Base-by-base conservation (phyloP, 2,329 filamentous ascomycete genomes). In the Aureobasidium namibiae region DNA sequence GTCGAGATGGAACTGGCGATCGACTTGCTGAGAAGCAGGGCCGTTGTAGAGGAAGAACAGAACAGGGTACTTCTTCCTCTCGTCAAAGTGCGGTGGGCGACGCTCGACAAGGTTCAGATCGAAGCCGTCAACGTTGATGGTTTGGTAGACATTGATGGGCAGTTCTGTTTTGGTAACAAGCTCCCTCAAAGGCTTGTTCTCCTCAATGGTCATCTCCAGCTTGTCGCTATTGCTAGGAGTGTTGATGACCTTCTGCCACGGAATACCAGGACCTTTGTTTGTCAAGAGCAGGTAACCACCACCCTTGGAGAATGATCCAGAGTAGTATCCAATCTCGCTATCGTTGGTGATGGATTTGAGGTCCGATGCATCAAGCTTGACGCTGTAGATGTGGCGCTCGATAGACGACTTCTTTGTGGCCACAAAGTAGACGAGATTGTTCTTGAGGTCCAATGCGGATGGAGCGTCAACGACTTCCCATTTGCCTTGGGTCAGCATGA, bases 11-110 rank as follows among this genome's bases (percentile, higher is more conserved):
- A 96, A 99, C 59, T 74, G 81, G 70, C 92, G 92, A 66, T 83
- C 80, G 1, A 99, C 94, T 8, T 82, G 83, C 71, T 99, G 95
- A 18, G 91, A 96, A n/a, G 88, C 90, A 0, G 94, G 94, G 0
- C 94, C 94, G 24, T 90, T 92, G 76, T 99, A 99, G 61, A 96
- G 86, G 68, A 89, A 87, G 79, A 99, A 99, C 4, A 99, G 82
- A 1, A 99, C 91, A 0, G 94, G 94, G 66, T 99, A 97, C 69
- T 88, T 85, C 74, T 89, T 92, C 66, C 84, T 85, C 18, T 84
- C 78, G 70, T 91, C 82, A 70, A 97, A 99, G 73, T 96, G 88
- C 1, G 92, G 88, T 6, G 94, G 94, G 0, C 90, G 88, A 31
- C 91, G 87, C 73, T 99, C 94, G 14, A 97, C 76, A 13, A 88